These are phyloP conservation scores for Fraxinus nigra DNA, from an alignment of 305 asterid species.

Conservation along the genomic window DNA sequence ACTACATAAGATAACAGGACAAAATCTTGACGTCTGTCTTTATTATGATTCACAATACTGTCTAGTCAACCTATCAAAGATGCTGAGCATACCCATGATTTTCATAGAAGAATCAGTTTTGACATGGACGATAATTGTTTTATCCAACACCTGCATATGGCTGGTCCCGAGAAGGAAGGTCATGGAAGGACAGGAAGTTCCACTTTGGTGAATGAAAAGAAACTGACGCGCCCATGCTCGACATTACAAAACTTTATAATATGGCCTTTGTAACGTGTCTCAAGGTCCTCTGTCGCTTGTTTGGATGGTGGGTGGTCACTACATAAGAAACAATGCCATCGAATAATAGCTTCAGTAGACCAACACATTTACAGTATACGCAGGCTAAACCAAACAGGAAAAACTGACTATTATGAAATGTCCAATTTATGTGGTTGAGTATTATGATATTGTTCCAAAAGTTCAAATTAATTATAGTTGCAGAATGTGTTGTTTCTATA, in stretches of 20 bases:
- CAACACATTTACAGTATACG: neutral
- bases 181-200: constrained; percentile 72
- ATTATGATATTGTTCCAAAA: neutral
- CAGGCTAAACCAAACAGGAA: neutral
- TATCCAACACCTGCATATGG: neutral
- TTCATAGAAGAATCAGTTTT: neutral
- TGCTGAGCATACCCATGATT: neutral
- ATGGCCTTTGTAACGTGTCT: constrained; percentile 37
- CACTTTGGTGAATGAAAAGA: constrained; percentile 61
- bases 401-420: neutral
- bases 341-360: neutral
- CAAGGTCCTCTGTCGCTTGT: constrained; percentile 54
- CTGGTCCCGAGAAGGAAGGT: constrained; percentile 17
- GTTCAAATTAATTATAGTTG: neutral
- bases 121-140: neutral
- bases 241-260: constrained; percentile 57
- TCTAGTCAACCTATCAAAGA: neutral
- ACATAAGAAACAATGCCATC: constrained; percentile 16
- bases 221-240: constrained; percentile 73
- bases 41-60: neutral
- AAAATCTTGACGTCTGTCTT: neutral
- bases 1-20: neutral
- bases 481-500: neutral
- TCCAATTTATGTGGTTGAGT: neutral
- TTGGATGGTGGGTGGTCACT: constrained; percentile 69